These are phyloP conservation scores for Aureobasidium sp. DNA, from an alignment of 2,329 filamentous ascomycete species.

Conservation along the genomic window DNA sequence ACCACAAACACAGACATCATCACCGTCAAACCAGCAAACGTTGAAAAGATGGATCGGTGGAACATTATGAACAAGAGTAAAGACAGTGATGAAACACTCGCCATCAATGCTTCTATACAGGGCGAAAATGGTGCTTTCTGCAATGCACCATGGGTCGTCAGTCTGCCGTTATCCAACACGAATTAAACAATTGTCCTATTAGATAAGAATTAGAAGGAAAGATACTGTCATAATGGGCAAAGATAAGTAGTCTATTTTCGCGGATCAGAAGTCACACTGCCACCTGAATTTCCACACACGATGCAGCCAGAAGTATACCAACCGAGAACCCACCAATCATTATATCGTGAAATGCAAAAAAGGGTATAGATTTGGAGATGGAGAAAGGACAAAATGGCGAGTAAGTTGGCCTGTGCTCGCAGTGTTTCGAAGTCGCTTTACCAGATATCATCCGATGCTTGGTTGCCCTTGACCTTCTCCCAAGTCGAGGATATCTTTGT, in stretches of 20 bases:
- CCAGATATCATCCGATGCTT: background rate
- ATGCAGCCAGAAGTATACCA: background rate
- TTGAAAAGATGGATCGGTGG: background rate
- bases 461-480: background rate
- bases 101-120: slow-evolving; percentile 49
- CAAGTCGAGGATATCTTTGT: background rate
- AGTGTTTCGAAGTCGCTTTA: background rate
- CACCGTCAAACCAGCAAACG: background rate
- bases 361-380: no score
- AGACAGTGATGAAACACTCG: slow-evolving; percentile 36
- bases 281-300: background rate
- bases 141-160: slow-evolving; percentile 45
- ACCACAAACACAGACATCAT: background rate
- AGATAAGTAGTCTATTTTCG: background rate
- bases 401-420: background rate
- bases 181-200: background rate
- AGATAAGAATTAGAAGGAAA: no score
- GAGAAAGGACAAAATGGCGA: background rate
- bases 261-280: background rate
- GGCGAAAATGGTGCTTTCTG: slow-evolving; percentile 34
- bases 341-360: background rate
- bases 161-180: slow-evolving; percentile 24
- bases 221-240: no score
- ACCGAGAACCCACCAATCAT: background rate
- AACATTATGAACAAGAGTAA: background rate